Evolutionary conservation across 176 grass and related monocot genomes (phyloP).

Genomic region (Aegilops speltoides): DNA sequence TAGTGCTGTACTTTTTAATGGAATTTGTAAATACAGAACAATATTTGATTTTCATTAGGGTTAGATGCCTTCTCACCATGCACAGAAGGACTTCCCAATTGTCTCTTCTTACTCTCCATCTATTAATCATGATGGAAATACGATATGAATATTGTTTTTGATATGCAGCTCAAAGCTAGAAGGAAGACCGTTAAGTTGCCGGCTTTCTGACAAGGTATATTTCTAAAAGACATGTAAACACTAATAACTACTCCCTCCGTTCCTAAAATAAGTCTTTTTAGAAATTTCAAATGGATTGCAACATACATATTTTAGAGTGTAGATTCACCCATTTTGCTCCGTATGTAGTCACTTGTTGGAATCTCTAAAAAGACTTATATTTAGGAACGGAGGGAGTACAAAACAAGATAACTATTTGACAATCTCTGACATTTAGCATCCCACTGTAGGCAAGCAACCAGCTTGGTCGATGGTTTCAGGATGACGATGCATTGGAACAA

Average conservation of each 20-base stretch:
- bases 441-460: constrained; percentile 78
- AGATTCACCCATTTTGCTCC: too few relatives aligned
- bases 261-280: too few relatives aligned
- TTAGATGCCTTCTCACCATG: neutral
- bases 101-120: neutral
- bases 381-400: too few relatives aligned
- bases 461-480: constrained; percentile 85
- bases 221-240: neutral
- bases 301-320: too few relatives aligned
- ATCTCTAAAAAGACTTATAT: too few relatives aligned
- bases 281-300: too few relatives aligned
- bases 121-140: constrained; percentile 20
- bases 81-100: neutral
- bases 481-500: constrained; percentile 88
- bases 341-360: too few relatives aligned
- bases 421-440: constrained; percentile 36
- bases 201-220: constrained; percentile 87
- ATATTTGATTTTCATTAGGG: neutral
- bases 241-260: neutral
- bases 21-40: neutral
- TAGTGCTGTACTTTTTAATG: neutral
- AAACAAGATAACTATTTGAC: neutral
- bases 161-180: constrained; percentile 75
- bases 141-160: constrained; percentile 2
- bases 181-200: constrained; percentile 84